phyloP scores from a whole-genome alignment of 2,329 filamentous ascomycete genomes.

The Ophiocordyceps camponoti-leonardi region DNA sequence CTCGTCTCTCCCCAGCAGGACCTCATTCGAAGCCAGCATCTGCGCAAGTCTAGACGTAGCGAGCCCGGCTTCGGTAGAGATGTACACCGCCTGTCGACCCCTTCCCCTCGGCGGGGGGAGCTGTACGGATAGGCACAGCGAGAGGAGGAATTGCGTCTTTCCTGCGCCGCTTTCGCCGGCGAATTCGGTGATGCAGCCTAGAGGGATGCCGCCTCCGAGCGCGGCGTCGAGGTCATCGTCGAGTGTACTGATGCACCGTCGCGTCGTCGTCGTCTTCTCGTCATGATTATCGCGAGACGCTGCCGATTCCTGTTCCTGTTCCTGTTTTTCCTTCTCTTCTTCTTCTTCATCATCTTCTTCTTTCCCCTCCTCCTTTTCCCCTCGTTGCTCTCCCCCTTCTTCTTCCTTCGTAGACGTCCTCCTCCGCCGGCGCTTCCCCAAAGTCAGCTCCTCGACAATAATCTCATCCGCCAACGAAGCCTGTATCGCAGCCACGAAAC shows the following conservation, averaged over 20 bases:
- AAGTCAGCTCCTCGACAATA: slow-evolving; percentile 7
- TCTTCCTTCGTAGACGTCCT: background rate
- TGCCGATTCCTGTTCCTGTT: too few species aligned
- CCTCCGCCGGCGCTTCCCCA: background rate
- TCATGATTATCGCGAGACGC: too few species aligned
- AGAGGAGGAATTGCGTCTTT: slow-evolving; percentile 87
- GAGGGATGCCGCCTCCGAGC: slow-evolving; percentile 64
- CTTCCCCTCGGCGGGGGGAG: slow-evolving; percentile 58
- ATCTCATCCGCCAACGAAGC: slow-evolving; percentile 49
- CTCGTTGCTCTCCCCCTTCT: background rate
- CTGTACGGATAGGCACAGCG: slow-evolving; percentile 70
- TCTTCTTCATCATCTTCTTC: too few species aligned
- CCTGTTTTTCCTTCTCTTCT: too few species aligned
- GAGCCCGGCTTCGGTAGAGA: slow-evolving; percentile 79
- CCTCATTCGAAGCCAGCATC: slow-evolving; percentile 46
- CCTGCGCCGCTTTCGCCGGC: slow-evolving; percentile 86
- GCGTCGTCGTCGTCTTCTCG: background rate
- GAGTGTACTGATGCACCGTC: slow-evolving; percentile 55
- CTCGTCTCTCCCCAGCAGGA: too few species aligned
- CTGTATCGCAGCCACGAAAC: slow-evolving; percentile 51
- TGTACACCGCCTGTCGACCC: slow-evolving; percentile 65
- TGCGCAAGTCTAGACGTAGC: slow-evolving; percentile 69
- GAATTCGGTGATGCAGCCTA: slow-evolving; percentile 72
- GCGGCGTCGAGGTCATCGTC: slow-evolving; percentile 52
- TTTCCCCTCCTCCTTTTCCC: too few species aligned